phyloP scores from a whole-genome alignment of 177 flowering plant genomes.

The Vitis hybrid region DNA sequence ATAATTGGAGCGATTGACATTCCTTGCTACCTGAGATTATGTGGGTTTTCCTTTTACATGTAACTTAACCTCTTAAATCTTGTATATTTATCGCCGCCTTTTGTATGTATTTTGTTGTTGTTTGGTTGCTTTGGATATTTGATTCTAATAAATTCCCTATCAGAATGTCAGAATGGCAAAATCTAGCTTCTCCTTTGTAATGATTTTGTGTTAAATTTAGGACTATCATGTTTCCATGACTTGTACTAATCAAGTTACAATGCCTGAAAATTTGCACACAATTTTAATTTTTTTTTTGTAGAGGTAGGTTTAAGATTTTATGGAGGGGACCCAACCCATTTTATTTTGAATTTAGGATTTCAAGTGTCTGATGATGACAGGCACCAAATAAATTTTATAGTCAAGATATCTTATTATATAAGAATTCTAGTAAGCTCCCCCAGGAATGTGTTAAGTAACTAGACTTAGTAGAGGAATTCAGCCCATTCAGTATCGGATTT shows the following conservation, averaged over 20 bases:
- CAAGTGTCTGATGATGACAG: too few species aligned
- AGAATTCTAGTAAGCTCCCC: too few species aligned
- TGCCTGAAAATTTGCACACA: not conserved
- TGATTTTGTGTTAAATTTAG: not conserved
- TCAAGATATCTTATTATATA: too few species aligned
- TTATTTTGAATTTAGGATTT: too few species aligned
- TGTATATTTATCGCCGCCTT: not conserved
- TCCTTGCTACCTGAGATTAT: not conserved
- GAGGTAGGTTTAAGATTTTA: not conserved
- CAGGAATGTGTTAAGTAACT: too few species aligned
- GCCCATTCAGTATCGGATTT: too few species aligned
- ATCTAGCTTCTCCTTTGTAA: not conserved
- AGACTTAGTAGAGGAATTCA: too few species aligned
- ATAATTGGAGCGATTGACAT: slow-evolving; percentile 78
- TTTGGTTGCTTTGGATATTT: not conserved
- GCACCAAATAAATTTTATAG: too few species aligned
- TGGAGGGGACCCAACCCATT: too few species aligned
- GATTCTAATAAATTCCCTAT: not conserved
- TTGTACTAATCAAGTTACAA: not conserved
- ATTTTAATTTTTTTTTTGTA: not conserved
- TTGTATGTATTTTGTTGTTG: not conserved
- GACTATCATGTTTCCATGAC: not conserved
- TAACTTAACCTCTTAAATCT: not conserved
- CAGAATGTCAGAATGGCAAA: not conserved
- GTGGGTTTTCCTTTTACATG: not conserved